Base-by-base conservation (phyloP, 495 filamentous ascomycete genomes). In the Coniosporium apollinis region DNA sequence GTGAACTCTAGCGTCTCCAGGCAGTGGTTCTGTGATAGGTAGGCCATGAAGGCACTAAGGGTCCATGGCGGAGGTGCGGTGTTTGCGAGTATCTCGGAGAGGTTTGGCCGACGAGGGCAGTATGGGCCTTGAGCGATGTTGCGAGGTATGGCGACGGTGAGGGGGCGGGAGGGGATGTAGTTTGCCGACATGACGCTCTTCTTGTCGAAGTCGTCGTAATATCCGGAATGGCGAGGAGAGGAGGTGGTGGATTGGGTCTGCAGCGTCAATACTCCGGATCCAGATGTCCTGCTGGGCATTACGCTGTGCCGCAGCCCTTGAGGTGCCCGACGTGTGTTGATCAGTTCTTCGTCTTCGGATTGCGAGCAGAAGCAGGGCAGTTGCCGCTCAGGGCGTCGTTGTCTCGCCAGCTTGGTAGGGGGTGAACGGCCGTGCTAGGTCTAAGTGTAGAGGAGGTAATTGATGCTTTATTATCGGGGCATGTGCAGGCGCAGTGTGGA, bases 1-100 rank as follows among this genome's bases (percentile, higher is more conserved):
- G 89, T 94, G 60, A 99, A 99, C 50, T 99, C 91, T 30, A 99
- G 60, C 5, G 83, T 99, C 56, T 99, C 91, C 28, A 96, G 59
- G 49, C 91, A 99, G 57, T 96, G 91, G 44, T 96, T 96, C 47
- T 94, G 86, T 2, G 91, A 94, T 17, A 96, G 70, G 51, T 89
- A 99, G 34, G 87, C 89, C 70, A 82, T 96, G 58, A 99, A 96
- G 16, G 91, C 89, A 44, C 72, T 72, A 13, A 96, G 68, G 2
- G 86, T 94, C 65, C 86, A 96, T 45, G 91, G 91, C 25, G 83
- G 75, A 0, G 82, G 78, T 35, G 91, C 80, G 16, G 71, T 72
- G 50, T 94, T 85, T 25, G 80, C 73, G 29, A 99, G 68, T 10
- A 99, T 84, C 43, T 96, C 86, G 32, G 76, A 62, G 32, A 99